These are phyloP conservation scores for Kwoniella pini DNA, from an alignment of 768 basidiomycete species.

Conservation along the genomic window DNA sequence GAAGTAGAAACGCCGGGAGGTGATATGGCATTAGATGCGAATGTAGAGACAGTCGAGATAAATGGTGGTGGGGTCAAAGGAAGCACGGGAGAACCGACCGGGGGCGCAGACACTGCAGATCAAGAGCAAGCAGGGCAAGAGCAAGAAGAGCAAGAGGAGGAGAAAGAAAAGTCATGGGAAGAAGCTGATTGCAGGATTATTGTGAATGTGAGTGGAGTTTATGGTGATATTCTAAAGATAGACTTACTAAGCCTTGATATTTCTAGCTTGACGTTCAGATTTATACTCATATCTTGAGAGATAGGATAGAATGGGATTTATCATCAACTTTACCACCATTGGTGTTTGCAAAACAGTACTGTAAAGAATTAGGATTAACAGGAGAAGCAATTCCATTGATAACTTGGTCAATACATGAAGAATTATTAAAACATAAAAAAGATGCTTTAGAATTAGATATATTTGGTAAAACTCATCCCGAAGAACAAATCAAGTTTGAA, in stretches of 20 bases:
- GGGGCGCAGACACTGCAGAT: conserved; percentile 12
- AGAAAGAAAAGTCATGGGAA: conserved; percentile 39
- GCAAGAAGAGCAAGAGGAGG: conserved; percentile 34
- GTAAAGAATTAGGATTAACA: conserved; percentile 79
- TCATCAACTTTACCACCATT: conserved; percentile 77
- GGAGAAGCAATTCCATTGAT: conserved; percentile 87
- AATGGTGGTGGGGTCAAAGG: conserved; percentile 20
- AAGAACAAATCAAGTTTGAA: conserved; percentile 64
- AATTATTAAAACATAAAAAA: conserved; percentile 90
- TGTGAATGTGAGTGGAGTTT: conserved; percentile 55
- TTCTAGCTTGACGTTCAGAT: conserved; percentile 96
- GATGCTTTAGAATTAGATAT: conserved; percentile 94
- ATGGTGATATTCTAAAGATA: neutral
- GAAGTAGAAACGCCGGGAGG: conserved; percentile 17
- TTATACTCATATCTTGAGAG: conserved; percentile 81
- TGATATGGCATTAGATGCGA: conserved; percentile 10
- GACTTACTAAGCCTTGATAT: neutral
- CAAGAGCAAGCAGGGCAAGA: conserved; percentile 27
- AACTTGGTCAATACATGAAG: conserved; percentile 91
- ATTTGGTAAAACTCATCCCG: conserved; percentile 62
- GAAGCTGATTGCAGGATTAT: conserved; percentile 57
- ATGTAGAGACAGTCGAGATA: neutral
- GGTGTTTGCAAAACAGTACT: conserved; percentile 74
- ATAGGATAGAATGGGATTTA: conserved; percentile 99
- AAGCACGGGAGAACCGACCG: neutral